These are phyloP conservation scores for Solanum chilense DNA, from an alignment of 257 asterid species.

Conservation along the genomic window DNA sequence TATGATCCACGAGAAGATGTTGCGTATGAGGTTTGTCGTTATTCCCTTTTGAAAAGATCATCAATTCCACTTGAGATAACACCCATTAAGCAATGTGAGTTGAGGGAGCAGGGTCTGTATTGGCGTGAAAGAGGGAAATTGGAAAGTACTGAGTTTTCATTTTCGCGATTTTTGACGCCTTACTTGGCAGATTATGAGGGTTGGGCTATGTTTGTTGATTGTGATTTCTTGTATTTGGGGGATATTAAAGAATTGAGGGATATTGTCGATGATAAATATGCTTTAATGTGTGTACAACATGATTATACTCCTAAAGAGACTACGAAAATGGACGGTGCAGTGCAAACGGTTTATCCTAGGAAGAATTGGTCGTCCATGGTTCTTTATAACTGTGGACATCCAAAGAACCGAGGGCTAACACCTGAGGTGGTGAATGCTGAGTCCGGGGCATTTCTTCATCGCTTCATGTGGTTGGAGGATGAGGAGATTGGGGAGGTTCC, in stretches of 20 bases:
- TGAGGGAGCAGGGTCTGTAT: conserved; percentile 50
- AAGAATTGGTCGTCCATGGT: conserved; percentile 99
- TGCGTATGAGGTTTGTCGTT: conserved; percentile 77
- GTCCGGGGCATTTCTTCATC: conserved; percentile 67
- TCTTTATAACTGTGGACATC: conserved; percentile 69
- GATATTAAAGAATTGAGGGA: conserved; percentile 53
- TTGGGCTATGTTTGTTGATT: conserved; percentile 91
- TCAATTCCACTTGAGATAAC: conserved; percentile 61
- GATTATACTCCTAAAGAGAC: conserved; percentile 84
- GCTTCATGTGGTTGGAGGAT: conserved; percentile 81
- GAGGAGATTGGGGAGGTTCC: conserved; percentile 80
- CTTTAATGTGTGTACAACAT: conserved; percentile 81
- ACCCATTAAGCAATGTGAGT: conserved; percentile 71
- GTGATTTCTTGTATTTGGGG: conserved; percentile 64
- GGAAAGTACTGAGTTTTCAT: conserved; percentile 86
- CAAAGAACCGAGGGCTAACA: conserved; percentile 41
- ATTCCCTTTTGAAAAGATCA: conserved; percentile 54
- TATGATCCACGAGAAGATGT: conserved; percentile 69
- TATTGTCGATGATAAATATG: conserved; percentile 55
- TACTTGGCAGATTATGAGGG: conserved; percentile 46
- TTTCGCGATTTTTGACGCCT: conserved; percentile 72
- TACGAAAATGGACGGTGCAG: conserved; percentile 84
- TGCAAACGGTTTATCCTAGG: conserved; percentile 70
- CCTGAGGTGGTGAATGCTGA: conserved; percentile 75
- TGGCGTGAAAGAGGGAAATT: conserved; percentile 79